Evolutionary conservation across 129 eudicot species (phyloP), one percentile per base, ranked within the genome.

Genomic region (Apium graveolens): DNA sequence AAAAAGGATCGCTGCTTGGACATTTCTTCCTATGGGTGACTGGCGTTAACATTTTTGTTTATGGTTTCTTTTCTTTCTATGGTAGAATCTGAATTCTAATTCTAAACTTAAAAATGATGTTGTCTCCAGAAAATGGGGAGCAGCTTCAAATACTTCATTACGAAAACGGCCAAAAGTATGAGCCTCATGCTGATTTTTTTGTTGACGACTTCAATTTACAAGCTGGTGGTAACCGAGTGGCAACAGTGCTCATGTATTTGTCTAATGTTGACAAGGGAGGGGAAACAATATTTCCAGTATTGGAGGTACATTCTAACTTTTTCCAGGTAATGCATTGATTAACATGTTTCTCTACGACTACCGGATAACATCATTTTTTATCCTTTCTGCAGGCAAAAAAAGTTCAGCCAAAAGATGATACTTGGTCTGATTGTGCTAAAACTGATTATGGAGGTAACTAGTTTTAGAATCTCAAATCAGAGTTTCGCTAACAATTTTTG

Each of bases 181-280:
- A 88, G 75, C 93, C 98, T 14, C 98, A 91, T 76, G 88, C 85
- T 86, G 98, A 94, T n/a, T 57, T 57, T 57, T 57, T 57, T 32
- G 85, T 75, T 41, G 98, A 91, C 76, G 81, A 57, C 14, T 57
- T n/a, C 20, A 57, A 57, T 57, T 0, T 57, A 24, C 66, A 86
- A 75, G 38, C 84, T 16, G 98, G 98, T 48, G 98, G 98, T 60
- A 96, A 94, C 73, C 82, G 98, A 34, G 81, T 91, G 37, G 96
- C 96, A 66, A 94, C 96, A 43, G 92, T 94, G 7, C 97, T 94
- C 71, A 90, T 94, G 96, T 94, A 94, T 83, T 79, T 94, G 79
- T 91, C 98, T 31, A 75, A 91, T 57, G 93, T 94, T 57, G 84
- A 78, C 45, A 86, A 86, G 84, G 98, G 97, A 21, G 98, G 97